These are phyloP conservation scores for Magnaporthiopsis incrustans DNA, from an alignment of 2,329 filamentous ascomycete species.

Conservation along the genomic window DNA sequence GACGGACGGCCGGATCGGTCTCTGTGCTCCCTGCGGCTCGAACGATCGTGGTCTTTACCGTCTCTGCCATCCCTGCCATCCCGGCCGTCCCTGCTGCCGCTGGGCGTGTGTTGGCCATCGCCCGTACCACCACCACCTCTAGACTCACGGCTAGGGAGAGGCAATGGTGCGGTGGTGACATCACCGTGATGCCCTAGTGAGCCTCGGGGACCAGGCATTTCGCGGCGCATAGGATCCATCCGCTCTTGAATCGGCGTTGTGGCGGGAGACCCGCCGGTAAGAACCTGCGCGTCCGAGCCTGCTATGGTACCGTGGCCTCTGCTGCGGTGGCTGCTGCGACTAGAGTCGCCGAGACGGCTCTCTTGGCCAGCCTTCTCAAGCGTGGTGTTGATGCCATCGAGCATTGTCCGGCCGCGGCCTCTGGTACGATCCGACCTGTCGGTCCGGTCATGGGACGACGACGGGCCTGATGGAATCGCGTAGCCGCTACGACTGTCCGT, in stretches of 20 bases:
- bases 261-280: conserved; percentile 44
- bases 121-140: conserved; percentile 20
- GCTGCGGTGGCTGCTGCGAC: conserved; percentile 22
- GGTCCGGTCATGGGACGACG: conserved; percentile 21
- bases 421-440: conserved; percentile 23
- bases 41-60: conserved; percentile 30
- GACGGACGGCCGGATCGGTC: conserved; percentile 31
- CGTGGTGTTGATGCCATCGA: conserved; percentile 42
- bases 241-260: conserved; percentile 42
- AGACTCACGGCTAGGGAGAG: conserved; percentile 9
- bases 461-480: conserved; percentile 22
- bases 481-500: not conserved
- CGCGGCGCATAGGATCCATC: conserved; percentile 32
- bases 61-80: conserved; percentile 16
- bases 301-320: conserved; percentile 34
- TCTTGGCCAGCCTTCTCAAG: conserved; percentile 6
- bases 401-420: conserved; percentile 38
- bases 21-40: conserved; percentile 33
- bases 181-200: not conserved
- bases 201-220: conserved; percentile 12
- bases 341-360: not conserved
- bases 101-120: conserved; percentile 27
- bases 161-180: conserved; percentile 9
- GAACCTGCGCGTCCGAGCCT: conserved; percentile 47
- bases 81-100: conserved; percentile 16